A percentile compares a stretch with the other conserved stretches of the same genome.
Evolutionary conservation across 2,329 filamentous ascomycete species (phyloP).

Genomic region (Mycosphaerelloides madeirae): DNA sequence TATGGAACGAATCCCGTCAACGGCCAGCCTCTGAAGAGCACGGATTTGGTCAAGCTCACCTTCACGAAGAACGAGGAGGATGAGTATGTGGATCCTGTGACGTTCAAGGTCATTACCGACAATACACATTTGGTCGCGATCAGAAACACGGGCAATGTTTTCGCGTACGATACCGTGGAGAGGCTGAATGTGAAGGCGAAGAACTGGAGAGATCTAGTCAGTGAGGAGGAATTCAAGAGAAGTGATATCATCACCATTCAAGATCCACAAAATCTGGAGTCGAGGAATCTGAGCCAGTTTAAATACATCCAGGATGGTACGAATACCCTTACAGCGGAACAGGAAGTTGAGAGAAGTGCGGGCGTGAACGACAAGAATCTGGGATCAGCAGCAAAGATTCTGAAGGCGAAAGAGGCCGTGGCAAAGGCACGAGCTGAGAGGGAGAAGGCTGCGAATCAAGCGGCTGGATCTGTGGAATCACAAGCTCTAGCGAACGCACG

Average conservation of each 20-base stretch:
- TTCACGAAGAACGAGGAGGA: slow-evolving; percentile 88
- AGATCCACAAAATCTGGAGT: slow-evolving; percentile 84
- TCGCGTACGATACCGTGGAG: slow-evolving; percentile 92
- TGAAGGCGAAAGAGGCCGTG: slow-evolving; percentile 90
- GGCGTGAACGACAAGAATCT: slow-evolving; percentile 72
- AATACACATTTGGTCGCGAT: slow-evolving; percentile 96
- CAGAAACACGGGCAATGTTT: slow-evolving; percentile 84
- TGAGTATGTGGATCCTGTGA: slow-evolving; percentile 93
- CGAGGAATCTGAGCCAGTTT: slow-evolving; percentile 79
- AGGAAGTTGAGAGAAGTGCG: slow-evolving; percentile 60
- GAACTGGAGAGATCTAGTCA: slow-evolving; percentile 87
- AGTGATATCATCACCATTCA: slow-evolving; percentile 95
- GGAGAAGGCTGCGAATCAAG: slow-evolving; percentile 33
- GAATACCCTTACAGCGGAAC: slow-evolving; percentile 60
- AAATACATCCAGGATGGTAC: slow-evolving; percentile 82
- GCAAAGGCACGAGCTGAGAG: slow-evolving; percentile 78
- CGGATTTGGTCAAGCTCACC: slow-evolving; percentile 83
- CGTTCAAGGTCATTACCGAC: slow-evolving; percentile 95
- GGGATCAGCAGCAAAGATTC: slow-evolving; percentile 74
- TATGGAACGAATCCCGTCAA: slow-evolving; percentile 88
- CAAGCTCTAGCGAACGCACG: slow-evolving; percentile 52
- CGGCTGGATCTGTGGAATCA: slow-evolving; percentile 15
- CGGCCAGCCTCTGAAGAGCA: slow-evolving; percentile 69
- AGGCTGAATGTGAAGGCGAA: slow-evolving; percentile 94
- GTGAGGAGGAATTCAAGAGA: slow-evolving; percentile 78